Percentiles rank a stretch among this genome's conserved stretches.
phyloP scores from a whole-genome alignment of 768 basidiomycete genomes.

The Mycena indigotica region DNA sequence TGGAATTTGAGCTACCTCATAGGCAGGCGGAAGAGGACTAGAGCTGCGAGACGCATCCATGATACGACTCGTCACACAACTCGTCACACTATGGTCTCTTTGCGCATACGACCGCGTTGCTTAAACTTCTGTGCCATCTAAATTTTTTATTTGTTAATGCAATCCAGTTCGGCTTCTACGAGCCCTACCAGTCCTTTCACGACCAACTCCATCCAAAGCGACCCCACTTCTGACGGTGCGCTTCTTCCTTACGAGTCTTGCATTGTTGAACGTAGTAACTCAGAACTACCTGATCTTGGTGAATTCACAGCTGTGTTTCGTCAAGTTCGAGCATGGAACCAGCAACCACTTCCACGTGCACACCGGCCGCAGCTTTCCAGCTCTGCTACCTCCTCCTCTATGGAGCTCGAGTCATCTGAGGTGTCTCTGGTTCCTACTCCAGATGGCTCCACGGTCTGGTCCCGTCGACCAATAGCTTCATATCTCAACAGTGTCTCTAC shows the following conservation, averaged over 20 bases:
- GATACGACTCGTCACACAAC: too few species aligned
- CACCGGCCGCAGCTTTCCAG: slow-evolving; percentile 22
- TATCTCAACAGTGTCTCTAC: slow-evolving; percentile 38
- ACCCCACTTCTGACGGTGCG: slow-evolving; percentile 42
- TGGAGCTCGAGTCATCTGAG: slow-evolving; percentile 27
- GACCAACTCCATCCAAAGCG: slow-evolving; percentile 38
- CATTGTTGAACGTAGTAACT: slow-evolving; percentile 6
- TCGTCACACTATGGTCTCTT: too few species aligned
- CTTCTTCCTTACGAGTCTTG: background rate
- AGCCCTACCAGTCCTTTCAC: slow-evolving; percentile 40
- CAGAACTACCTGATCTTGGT: slow-evolving; percentile 61
- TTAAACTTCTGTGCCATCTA: background rate
- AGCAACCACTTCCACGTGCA: slow-evolving; percentile 37
- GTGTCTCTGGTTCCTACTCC: slow-evolving; percentile 30
- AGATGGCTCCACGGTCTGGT: slow-evolving; percentile 49
- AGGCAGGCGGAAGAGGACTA: background rate
- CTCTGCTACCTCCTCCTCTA: slow-evolving; percentile 11
- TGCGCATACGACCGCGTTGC: too few species aligned
- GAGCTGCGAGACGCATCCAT: background rate
- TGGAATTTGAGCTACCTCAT: slow-evolving; percentile 1
- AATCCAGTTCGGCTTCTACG: slow-evolving; percentile 27
- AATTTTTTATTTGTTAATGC: slow-evolving; percentile 20
- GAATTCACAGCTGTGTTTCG: slow-evolving; percentile 59
- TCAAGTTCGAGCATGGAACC: slow-evolving; percentile 38
- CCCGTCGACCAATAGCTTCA: slow-evolving; percentile 42